Evolutionary conservation across 176 grass and related monocot genomes (phyloP).

Genomic region (Oryza coarctata): DNA sequence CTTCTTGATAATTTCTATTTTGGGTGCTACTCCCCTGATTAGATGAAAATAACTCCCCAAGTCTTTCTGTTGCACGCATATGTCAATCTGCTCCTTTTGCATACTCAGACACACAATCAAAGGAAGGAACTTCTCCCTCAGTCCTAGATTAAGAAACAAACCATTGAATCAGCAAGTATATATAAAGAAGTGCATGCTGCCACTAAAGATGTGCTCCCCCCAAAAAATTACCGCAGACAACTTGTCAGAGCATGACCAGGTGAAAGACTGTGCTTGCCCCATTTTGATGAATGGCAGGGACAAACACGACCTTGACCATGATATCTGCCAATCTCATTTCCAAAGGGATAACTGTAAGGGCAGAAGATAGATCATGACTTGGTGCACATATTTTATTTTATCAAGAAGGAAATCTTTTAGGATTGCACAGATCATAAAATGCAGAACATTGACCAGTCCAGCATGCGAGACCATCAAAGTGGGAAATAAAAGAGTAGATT

Average conservation of each 20-base stretch:
- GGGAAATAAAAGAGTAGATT: neutral
- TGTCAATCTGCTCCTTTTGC: constrained; percentile 10
- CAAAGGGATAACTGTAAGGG: neutral
- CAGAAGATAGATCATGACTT: neutral
- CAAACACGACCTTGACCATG: neutral
- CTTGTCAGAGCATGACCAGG: neutral
- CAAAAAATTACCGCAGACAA: neutral
- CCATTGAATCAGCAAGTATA: neutral
- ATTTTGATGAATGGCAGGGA: constrained; percentile 4
- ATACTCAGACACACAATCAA: neutral
- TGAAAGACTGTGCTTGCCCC: neutral
- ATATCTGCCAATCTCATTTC: neutral
- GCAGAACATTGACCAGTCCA: neutral
- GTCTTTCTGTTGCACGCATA: constrained; percentile 1
- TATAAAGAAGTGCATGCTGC: neutral
- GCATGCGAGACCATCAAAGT: neutral
- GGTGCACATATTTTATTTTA: constrained; percentile 10
- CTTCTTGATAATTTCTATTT: constrained; percentile 30
- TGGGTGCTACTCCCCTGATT: constrained; percentile 2
- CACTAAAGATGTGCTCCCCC: neutral
- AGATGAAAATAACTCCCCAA: constrained; percentile 17
- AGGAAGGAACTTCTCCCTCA: constrained; percentile 4
- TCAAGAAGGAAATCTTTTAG: neutral
- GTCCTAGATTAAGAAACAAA: constrained; percentile 34
- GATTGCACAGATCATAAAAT: constrained; percentile 3